These are phyloP conservation scores for Petasospora rhodanensis DNA, from an alignment of 1,139 yeast genomes.

Conservation along the genomic window DNA sequence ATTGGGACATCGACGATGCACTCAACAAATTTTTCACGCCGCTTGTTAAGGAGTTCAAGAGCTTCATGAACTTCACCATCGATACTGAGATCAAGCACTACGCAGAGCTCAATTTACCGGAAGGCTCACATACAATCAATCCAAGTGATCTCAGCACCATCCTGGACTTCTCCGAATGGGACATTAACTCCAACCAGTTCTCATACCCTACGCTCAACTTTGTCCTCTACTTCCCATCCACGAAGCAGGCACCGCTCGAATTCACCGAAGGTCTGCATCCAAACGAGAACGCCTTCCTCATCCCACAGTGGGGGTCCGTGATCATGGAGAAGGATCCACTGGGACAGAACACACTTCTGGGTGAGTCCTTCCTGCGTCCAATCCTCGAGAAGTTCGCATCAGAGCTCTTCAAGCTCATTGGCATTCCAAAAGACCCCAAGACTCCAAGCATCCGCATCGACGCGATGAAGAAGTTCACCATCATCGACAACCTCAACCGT, in stretches of 20 bases:
- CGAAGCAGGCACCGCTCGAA: slow-evolving; percentile 37
- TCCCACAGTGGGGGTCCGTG: slow-evolving; percentile 92
- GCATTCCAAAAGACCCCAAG: slow-evolving; percentile 53
- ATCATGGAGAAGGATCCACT: slow-evolving; percentile 38
- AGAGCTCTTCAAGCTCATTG: slow-evolving; percentile 70
- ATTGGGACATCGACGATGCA: slow-evolving; percentile 54
- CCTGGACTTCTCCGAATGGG: slow-evolving; percentile 37
- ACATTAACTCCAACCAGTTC: slow-evolving; percentile 30
- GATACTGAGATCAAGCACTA: slow-evolving; percentile 79
- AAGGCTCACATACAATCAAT: slow-evolving; percentile 35
- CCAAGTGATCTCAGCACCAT: slow-evolving; percentile 31
- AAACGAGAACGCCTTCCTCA: slow-evolving; percentile 42
- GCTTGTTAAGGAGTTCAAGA: slow-evolving; percentile 40
- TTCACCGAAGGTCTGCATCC: slow-evolving; percentile 5
- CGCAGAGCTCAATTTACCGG: slow-evolving; percentile 34
- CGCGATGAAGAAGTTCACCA: slow-evolving; percentile 54
- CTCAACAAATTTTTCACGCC: slow-evolving; percentile 41
- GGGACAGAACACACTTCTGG: slow-evolving; percentile 28
- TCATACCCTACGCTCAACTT: slow-evolving; percentile 64
- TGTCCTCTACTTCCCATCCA: slow-evolving; percentile 58
- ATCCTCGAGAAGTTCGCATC: slow-evolving; percentile 66
- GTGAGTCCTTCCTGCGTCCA: slow-evolving; percentile 47
- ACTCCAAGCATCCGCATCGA: slow-evolving; percentile 64
- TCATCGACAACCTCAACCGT: slow-evolving; percentile 47
- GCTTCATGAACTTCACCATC: slow-evolving; percentile 65